Evolutionary conservation across 2,329 filamentous ascomycete species (phyloP).

Genomic region (Cercospora brassicicola): DNA sequence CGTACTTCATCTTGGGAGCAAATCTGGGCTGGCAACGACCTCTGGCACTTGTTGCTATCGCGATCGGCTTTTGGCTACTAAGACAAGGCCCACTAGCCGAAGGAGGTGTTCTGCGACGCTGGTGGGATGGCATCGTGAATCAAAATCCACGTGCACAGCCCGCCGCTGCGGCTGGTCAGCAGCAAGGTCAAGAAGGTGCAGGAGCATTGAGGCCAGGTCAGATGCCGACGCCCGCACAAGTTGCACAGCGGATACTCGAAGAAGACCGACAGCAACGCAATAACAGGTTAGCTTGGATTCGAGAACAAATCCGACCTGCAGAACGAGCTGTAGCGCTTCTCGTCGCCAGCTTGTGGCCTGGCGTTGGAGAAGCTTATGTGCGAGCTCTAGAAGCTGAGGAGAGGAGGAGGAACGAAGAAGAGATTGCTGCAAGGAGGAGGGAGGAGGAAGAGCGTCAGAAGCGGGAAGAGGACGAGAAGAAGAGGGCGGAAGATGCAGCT

Average conservation of each 20-base stretch:
- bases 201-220: constrained; percentile 20
- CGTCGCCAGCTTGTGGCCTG: constrained; percentile 61
- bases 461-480: constrained; percentile 24
- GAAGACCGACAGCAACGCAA: constrained; percentile 29
- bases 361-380: constrained; percentile 62
- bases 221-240: constrained; percentile 45
- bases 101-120: constrained; percentile 41
- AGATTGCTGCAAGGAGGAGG: constrained; percentile 29
- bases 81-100: constrained; percentile 46
- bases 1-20: constrained; percentile 57
- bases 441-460: constrained; percentile 32
- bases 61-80: constrained; percentile 44
- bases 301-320: constrained; percentile 45
- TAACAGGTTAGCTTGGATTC: constrained; percentile 28
- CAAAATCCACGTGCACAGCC: constrained; percentile 25
- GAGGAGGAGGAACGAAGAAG: constrained; percentile 32
- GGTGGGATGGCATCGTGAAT: constrained; percentile 49
- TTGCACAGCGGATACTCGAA: constrained; percentile 44
- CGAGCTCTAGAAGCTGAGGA: constrained; percentile 51
- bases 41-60: constrained; percentile 44
- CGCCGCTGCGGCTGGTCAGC: constrained; percentile 12
- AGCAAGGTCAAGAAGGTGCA: constrained; percentile 16
- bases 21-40: constrained; percentile 48
- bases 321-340: constrained; percentile 63
- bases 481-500: constrained; percentile 9